A percentile compares a stretch with the other conserved stretches of the same genome.
These are phyloP conservation scores for Aureoboletus auriporus DNA, from an alignment of 768 basidiomycete genomes.

Conservation along the genomic window DNA sequence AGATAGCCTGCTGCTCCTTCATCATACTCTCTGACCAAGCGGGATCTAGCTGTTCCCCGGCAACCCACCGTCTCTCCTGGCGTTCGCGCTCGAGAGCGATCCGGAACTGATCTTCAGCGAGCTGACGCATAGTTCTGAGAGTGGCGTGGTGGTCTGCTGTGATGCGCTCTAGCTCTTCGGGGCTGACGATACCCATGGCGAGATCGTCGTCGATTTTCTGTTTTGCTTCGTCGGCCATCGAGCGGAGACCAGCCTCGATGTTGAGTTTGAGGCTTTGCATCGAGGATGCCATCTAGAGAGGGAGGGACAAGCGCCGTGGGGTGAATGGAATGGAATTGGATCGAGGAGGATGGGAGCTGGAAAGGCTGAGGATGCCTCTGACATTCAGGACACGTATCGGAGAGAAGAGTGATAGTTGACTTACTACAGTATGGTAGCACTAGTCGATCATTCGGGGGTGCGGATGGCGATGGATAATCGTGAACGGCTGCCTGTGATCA, in stretches of 20 bases:
- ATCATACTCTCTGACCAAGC: slow-evolving; percentile 33
- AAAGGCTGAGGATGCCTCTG: neutral
- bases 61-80: slow-evolving; percentile 46
- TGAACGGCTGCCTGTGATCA: no score
- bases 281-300: slow-evolving; percentile 22
- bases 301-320: neutral
- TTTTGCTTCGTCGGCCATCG: slow-evolving; percentile 58
- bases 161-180: slow-evolving; percentile 34
- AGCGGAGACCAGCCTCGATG: slow-evolving; percentile 45
- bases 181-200: slow-evolving; percentile 35
- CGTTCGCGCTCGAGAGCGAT: slow-evolving; percentile 45
- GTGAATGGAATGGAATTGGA: no score
- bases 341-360: no score
- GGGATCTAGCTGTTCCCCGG: slow-evolving; percentile 32
- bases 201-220: slow-evolving; percentile 52
- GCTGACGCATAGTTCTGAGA: slow-evolving; percentile 40
- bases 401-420: neutral
- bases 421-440: neutral
- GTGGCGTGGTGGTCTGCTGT: slow-evolving; percentile 36
- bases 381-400: neutral
- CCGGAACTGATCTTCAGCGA: slow-evolving; percentile 46
- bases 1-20: slow-evolving; percentile 41
- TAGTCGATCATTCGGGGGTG: no score
- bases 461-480: no score
- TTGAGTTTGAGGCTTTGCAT: slow-evolving; percentile 36